phyloP scores from a whole-genome alignment of 1,139 yeast genomes.

The Debaryomycetaceae sp. region DNA sequence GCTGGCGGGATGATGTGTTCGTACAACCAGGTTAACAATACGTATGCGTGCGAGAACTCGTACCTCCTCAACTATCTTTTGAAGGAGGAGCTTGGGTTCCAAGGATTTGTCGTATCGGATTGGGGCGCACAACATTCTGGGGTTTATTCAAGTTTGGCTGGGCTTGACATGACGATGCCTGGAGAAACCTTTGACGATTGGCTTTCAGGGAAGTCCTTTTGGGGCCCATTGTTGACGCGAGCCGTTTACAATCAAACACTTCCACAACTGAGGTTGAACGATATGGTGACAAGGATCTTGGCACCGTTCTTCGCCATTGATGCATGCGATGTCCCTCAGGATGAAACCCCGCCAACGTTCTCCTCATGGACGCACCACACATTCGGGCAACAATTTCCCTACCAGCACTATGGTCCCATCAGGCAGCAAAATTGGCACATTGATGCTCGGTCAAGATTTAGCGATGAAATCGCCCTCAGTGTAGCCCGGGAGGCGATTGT shows the following conservation, averaged over 20 bases:
- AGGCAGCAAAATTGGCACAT: constrained; percentile 52
- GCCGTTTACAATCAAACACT: constrained; percentile 55
- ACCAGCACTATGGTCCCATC: constrained; percentile 51
- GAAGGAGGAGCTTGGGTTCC: constrained; percentile 62
- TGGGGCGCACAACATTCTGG: constrained; percentile 66
- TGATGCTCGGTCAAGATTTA: constrained; percentile 47
- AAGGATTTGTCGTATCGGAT: constrained; percentile 63
- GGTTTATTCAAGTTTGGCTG: constrained; percentile 53
- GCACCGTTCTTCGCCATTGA: constrained; percentile 53
- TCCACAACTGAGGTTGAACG: constrained; percentile 53
- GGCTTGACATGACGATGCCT: constrained; percentile 68
- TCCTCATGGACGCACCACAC: constrained; percentile 58
- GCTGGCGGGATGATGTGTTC: constrained; percentile 63
- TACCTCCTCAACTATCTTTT: constrained; percentile 50
- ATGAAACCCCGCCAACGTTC: constrained; percentile 51
- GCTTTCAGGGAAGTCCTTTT: constrained; percentile 51
- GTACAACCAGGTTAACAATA: constrained; percentile 54
- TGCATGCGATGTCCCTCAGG: constrained; percentile 25
- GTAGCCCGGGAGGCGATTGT: constrained; percentile 57
- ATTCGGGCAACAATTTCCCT: constrained; percentile 48
- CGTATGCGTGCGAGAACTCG: constrained; percentile 60
- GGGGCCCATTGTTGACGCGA: constrained; percentile 56
- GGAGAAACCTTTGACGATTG: constrained; percentile 53
- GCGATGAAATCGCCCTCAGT: constrained; percentile 47
- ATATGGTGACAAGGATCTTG: constrained; percentile 57